These are phyloP conservation scores for Hanseniaspora singularis DNA, from an alignment of 805 yeast species.

Conservation along the genomic window DNA sequence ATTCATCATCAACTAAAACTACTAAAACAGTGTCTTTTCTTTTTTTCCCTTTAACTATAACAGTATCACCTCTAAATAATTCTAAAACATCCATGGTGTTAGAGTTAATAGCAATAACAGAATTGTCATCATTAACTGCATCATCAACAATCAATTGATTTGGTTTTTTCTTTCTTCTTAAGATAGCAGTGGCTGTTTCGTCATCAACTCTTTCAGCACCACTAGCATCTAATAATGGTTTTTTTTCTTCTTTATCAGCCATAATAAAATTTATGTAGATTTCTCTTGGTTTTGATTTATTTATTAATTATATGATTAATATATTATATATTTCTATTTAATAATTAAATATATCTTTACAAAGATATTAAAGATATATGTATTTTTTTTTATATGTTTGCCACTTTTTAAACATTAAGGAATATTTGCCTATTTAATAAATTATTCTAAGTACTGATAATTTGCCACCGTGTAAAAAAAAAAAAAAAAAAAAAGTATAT, in stretches of 20 bases:
- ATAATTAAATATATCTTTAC: no score
- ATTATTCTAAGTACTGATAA: no score
- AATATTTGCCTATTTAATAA: no score
- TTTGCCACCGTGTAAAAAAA: no score
- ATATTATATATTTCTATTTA: no score
- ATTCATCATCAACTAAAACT: constrained; percentile 90
- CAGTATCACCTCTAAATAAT: constrained; percentile 96
- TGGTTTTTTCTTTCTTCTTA: constrained; percentile 95
- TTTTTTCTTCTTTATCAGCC: constrained; percentile 30
- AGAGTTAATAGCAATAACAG: constrained; percentile 88
- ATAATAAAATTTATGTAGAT: constrained; percentile 16
- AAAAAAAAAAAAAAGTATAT: no score
- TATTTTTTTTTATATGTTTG: no score
- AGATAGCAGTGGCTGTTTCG: constrained; percentile 90
- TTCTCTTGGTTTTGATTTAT: background rate
- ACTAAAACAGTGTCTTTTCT: constrained; percentile 94
- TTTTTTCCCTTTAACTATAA: constrained; percentile 92
- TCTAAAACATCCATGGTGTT: constrained; percentile 90
- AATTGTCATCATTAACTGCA: constrained; percentile 93
- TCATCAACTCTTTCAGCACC: constrained; percentile 51
- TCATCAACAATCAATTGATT: constrained; percentile 92
- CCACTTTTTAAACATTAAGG: no score
- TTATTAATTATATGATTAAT: background rate
- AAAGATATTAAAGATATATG: no score
- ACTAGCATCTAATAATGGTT: constrained; percentile 48